phyloP scores from a whole-genome alignment of 78 protist genomes.

The Bodo saltans region DNA sequence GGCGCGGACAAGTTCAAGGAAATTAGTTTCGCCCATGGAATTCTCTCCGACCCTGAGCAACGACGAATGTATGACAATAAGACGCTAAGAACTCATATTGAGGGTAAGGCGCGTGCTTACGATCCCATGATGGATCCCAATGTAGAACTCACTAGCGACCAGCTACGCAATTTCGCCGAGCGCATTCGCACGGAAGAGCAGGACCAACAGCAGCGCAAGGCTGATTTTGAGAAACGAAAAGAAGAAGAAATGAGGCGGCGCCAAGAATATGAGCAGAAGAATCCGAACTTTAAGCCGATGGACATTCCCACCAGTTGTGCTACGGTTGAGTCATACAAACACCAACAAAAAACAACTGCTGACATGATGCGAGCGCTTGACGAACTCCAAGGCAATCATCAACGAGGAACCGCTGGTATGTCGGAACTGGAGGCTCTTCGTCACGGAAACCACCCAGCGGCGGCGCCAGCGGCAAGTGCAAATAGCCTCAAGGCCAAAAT shows the following conservation, averaged over 20 bases:
- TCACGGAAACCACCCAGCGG: background rate
- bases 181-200: background rate
- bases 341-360: background rate
- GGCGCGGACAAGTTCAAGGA: conserved; percentile 32
- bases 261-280: background rate
- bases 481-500: background rate
- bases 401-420: background rate
- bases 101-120: background rate
- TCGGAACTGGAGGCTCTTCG: background rate
- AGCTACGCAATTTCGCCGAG: background rate
- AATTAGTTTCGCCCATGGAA: conserved; percentile 1
- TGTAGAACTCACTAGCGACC: background rate
- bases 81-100: background rate
- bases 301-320: conserved; percentile 10
- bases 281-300: conserved; percentile 4
- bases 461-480: background rate
- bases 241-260: background rate
- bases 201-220: background rate
- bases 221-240: background rate
- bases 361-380: background rate
- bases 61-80: conserved; percentile 6
- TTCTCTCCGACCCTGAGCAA: conserved; percentile 29
- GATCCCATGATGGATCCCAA: conserved; percentile 19
- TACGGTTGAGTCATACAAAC: background rate
- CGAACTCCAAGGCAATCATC: background rate